Evolutionary conservation across 805 yeast genomes (phyloP).

Genomic region (Yarrowia deformans): DNA sequence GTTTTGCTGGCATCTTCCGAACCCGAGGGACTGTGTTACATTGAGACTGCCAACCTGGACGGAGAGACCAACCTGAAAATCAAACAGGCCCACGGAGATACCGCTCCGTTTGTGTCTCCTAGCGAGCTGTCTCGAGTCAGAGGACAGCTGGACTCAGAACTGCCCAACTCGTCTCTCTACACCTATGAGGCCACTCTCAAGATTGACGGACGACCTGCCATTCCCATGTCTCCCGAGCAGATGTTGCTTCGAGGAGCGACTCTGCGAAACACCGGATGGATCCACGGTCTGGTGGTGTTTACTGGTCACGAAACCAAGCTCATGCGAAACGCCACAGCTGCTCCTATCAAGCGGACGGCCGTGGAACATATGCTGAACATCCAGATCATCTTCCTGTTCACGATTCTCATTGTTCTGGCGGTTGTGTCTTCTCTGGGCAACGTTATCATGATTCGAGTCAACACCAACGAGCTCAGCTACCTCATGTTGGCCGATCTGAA

Average conservation of each 20-base stretch:
- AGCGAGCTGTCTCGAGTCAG: constrained; percentile 59
- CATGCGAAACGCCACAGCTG: constrained; percentile 98
- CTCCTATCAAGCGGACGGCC: constrained; percentile 96
- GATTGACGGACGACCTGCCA: constrained; percentile 50
- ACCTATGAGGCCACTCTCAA: constrained; percentile 90
- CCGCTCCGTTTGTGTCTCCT: constrained; percentile 74
- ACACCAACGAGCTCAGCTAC: constrained; percentile 64
- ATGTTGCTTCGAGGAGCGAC: constrained; percentile 94
- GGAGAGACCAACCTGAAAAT: constrained; percentile 98
- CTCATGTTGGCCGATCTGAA: constrained; percentile 72
- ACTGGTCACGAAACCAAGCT: constrained; percentile 98
- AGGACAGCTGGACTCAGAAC: constrained; percentile 80
- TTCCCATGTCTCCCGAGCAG: constrained; percentile 89
- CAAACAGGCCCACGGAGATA: constrained; percentile 84
- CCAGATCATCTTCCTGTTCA: constrained; percentile 88
- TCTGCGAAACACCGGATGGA: constrained; percentile 92
- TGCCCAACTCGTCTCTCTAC: constrained; percentile 90
- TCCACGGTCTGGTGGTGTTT: constrained; percentile 89
- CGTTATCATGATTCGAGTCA: constrained; percentile 70
- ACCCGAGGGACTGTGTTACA: constrained; percentile 97
- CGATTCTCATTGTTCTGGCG: constrained; percentile 75
- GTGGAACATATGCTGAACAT: constrained; percentile 94
- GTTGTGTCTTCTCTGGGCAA: constrained; percentile 88
- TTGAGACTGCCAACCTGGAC: constrained; percentile 96
- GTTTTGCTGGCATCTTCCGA: constrained; percentile 88